Evolutionary conservation across 2,329 filamentous ascomycete species (phyloP).

Genomic region (Spiromastix sp.): DNA sequence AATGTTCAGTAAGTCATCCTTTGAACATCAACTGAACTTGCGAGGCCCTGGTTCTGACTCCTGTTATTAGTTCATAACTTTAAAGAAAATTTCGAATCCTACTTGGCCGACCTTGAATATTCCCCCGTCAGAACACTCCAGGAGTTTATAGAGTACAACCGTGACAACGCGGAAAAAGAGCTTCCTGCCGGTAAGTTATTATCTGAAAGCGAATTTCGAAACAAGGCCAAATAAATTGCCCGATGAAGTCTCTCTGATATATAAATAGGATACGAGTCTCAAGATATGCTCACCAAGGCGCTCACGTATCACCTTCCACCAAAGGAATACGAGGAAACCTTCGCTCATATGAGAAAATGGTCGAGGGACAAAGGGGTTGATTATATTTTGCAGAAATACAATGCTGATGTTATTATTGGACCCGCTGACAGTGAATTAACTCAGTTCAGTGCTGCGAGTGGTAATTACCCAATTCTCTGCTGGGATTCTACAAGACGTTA

Average conservation of each 20-base stretch:
- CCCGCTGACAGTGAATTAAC: background rate
- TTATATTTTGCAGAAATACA: conserved; percentile 6
- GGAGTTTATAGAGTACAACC: conserved; percentile 3
- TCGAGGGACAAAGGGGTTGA: conserved; percentile 6
- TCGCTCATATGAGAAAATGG: background rate
- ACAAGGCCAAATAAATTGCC: background rate
- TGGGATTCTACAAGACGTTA: no score
- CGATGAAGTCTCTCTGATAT: background rate
- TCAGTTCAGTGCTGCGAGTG: background rate
- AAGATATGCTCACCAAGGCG: conserved; percentile 3
- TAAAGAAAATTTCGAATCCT: conserved; percentile 1
- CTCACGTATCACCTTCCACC: background rate
- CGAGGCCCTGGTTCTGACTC: background rate
- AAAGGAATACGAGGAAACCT: background rate
- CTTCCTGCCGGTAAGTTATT: conserved; percentile 3
- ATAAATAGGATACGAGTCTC: background rate
- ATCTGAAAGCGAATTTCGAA: no score
- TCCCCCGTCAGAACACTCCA: background rate
- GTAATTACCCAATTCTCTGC: background rate
- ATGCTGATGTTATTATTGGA: conserved; percentile 4
- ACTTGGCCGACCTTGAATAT: background rate
- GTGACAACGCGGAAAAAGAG: background rate
- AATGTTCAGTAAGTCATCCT: background rate
- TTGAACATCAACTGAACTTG: background rate
- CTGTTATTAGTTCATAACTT: conserved; percentile 6